A percentile compares a stretch with the other conserved stretches of the same genome.
Conservation (phyloP, 352 stramenopile genomes). For the Saprolegnia diclina region DNA sequence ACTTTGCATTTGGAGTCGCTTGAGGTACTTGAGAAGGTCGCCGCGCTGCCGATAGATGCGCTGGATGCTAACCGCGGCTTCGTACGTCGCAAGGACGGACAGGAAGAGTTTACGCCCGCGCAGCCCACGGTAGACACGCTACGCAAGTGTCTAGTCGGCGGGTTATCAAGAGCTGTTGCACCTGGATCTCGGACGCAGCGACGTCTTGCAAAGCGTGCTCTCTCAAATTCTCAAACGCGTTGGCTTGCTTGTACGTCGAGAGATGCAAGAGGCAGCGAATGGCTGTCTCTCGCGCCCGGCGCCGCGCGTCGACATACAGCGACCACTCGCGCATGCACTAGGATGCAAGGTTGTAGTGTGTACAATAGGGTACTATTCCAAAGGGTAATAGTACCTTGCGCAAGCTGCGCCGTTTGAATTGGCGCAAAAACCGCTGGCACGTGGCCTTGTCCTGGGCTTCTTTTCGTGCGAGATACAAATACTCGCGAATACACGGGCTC, state of each 20-base stretch:
- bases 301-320: background rate
- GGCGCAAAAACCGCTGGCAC: constrained; percentile 7
- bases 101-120: constrained; percentile 5
- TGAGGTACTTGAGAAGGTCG: constrained; percentile 10
- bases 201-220: constrained; percentile 7
- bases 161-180: background rate
- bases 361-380: too few species aligned
- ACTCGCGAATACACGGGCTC: constrained; percentile 44
- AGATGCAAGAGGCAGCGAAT: background rate
- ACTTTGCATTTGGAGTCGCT: background rate
- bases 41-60: constrained; percentile 16
- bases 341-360: background rate
- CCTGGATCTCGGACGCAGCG: constrained; percentile 17
- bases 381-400: background rate
- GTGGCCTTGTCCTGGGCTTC: background rate
- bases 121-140: constrained; percentile 10
- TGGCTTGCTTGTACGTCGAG: background rate
- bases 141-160: background rate
- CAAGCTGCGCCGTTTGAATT: background rate
- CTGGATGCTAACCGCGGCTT: constrained; percentile 12
- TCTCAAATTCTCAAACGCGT: constrained; percentile 9
- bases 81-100: background rate
- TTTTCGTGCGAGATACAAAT: constrained; percentile 43
- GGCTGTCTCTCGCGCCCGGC: background rate
- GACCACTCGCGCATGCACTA: background rate